Evolutionary conservation across 1,139 yeast genomes (phyloP).

Genomic region (Yamadazyma conglobata): DNA sequence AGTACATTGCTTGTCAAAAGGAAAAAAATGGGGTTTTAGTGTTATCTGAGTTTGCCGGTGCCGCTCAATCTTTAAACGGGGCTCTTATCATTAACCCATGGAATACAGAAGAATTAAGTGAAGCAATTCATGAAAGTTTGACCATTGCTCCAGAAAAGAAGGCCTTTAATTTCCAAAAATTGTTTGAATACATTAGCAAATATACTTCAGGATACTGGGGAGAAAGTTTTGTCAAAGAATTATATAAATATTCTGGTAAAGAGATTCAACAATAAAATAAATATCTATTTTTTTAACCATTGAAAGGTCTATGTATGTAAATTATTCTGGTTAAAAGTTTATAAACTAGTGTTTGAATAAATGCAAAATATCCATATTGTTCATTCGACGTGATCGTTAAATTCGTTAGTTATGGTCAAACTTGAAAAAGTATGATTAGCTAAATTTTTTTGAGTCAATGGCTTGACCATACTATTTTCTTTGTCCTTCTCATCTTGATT

Average conservation of each 20-base stretch:
- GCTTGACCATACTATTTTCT: conserved; percentile 13
- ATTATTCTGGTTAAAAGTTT: no score
- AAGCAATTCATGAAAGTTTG: conserved; percentile 80
- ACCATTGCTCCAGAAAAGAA: conserved; percentile 82
- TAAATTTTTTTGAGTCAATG: conserved; percentile 34
- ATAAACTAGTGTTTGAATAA: no score
- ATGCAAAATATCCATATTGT: not conserved
- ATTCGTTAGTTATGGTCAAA: conserved; percentile 15
- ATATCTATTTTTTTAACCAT: no score
- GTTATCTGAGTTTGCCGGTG: conserved; percentile 94
- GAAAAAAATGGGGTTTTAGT: conserved; percentile 82
- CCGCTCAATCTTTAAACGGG: conserved; percentile 97
- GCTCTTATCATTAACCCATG: conserved; percentile 94
- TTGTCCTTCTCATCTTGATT: conserved; percentile 14
- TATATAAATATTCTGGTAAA: conserved; percentile 41
- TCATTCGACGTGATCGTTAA: conserved; percentile 30
- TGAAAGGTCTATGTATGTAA: no score
- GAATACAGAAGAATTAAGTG: conserved; percentile 93
- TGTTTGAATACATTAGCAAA: conserved; percentile 83
- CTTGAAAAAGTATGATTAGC: conserved; percentile 27
- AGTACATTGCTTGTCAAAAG: conserved; percentile 93
- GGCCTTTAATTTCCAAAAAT: conserved; percentile 70
- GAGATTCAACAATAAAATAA: not conserved
- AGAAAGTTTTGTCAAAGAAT: conserved; percentile 87
- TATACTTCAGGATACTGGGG: conserved; percentile 98